phyloP scores from a whole-genome alignment of 805 yeast genomes.

The Grigorovia yakushimaensis region DNA sequence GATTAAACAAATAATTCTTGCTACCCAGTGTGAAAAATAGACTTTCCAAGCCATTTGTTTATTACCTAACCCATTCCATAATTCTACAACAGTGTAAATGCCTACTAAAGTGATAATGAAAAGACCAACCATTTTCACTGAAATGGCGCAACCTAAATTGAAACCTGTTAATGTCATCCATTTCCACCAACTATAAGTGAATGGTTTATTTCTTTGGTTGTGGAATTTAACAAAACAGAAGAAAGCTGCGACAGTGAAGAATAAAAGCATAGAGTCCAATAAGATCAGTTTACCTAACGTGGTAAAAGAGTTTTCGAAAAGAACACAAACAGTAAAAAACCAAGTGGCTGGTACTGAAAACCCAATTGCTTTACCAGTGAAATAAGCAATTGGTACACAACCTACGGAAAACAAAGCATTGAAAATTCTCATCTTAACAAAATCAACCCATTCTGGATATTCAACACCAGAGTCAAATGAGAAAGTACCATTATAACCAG shows the following conservation, averaged over 20 bases:
- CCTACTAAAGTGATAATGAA: slow-evolving; percentile 86
- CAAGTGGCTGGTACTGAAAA: slow-evolving; percentile 43
- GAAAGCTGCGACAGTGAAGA: slow-evolving; percentile 65
- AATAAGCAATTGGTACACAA: slow-evolving; percentile 63
- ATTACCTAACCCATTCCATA: slow-evolving; percentile 80
- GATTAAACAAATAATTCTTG: slow-evolving; percentile 56
- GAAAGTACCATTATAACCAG: slow-evolving; percentile 77
- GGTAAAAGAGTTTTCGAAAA: slow-evolving; percentile 59
- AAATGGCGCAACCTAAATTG: slow-evolving; percentile 78
- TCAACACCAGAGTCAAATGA: slow-evolving; percentile 57
- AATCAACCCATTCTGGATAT: slow-evolving; percentile 56
- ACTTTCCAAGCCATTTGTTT: slow-evolving; percentile 38
- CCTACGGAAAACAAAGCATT: slow-evolving; percentile 59
- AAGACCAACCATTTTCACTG: slow-evolving; percentile 95
- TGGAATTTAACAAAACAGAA: slow-evolving; percentile 50
- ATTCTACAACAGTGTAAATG: slow-evolving; percentile 74
- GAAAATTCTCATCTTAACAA: slow-evolving; percentile 57
- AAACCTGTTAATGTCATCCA: slow-evolving; percentile 84
- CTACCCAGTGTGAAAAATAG: slow-evolving; percentile 54
- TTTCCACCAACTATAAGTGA: slow-evolving; percentile 84
- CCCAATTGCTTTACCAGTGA: slow-evolving; percentile 52
- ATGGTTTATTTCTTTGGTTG: slow-evolving; percentile 37
- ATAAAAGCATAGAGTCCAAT: slow-evolving; percentile 65
- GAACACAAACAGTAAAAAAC: slow-evolving; percentile 52
- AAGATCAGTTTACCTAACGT: slow-evolving; percentile 66